These are phyloP conservation scores for Chloris gayana DNA, from an alignment of 176 grass and related monocot species.

Conservation along the genomic window DNA sequence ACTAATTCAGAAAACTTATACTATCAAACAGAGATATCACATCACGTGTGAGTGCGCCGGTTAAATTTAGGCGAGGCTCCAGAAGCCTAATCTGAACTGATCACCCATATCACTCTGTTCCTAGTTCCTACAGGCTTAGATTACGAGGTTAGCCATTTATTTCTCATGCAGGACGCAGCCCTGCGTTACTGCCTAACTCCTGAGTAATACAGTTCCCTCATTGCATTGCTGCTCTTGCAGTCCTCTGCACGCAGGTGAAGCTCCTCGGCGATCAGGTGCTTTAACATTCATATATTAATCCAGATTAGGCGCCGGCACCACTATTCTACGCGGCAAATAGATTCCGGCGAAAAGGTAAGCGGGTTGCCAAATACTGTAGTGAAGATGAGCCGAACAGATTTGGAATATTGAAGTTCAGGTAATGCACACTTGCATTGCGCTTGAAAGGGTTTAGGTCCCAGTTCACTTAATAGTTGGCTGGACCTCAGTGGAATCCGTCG, in stretches of 20 bases:
- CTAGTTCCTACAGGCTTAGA: neutral
- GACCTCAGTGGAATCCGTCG: neutral
- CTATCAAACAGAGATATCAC: neutral
- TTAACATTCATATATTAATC: neutral
- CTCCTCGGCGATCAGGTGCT: neutral
- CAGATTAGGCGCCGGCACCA: slow-evolving; percentile 8
- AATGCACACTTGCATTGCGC: neutral
- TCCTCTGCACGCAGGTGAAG: neutral
- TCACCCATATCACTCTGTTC: neutral
- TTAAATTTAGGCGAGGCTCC: neutral
- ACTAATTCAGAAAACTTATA: neutral
- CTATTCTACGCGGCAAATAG: neutral
- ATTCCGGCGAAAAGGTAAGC: neutral
- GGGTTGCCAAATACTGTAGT: neutral
- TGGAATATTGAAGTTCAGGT: neutral
- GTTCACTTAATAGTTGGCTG: slow-evolving; percentile 26
- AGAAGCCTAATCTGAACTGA: neutral
- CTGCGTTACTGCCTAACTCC: slow-evolving; percentile 34
- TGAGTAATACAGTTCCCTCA: neutral
- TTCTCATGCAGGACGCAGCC: neutral
- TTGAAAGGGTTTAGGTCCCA: slow-evolving; percentile 23
- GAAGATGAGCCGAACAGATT: slow-evolving; percentile 37
- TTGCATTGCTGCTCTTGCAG: neutral
- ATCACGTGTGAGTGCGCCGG: neutral
- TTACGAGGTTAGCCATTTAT: neutral